These are phyloP conservation scores for Ilyonectria sp. DNA, from an alignment of 2,329 filamentous ascomycete genomes.

Conservation along the genomic window DNA sequence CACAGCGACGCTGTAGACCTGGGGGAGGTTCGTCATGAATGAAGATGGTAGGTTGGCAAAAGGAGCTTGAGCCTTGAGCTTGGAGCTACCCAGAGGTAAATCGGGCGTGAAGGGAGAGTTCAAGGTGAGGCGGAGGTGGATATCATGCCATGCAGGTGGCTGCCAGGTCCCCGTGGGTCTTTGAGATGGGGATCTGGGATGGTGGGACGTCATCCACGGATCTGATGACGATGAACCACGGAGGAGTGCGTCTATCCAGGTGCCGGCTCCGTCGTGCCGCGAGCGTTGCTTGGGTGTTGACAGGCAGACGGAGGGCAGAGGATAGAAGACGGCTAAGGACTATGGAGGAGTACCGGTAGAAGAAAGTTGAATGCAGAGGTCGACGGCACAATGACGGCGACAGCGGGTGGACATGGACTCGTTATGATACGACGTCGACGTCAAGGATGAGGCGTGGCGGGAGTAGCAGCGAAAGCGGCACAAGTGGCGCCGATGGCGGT, in stretches of 20 bases:
- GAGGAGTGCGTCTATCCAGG: constrained; percentile 35
- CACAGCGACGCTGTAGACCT: constrained; percentile 49
- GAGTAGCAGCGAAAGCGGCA: constrained; percentile 23
- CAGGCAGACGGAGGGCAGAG: not conserved
- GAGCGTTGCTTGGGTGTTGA: not conserved
- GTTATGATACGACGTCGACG: constrained; percentile 45
- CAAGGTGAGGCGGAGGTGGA: constrained; percentile 38
- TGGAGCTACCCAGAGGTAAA: constrained; percentile 21
- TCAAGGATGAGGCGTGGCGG: constrained; percentile 17
- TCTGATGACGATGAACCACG: constrained; percentile 39
- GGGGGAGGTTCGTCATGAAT: constrained; percentile 42
- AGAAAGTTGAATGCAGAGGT: not conserved
- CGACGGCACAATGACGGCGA: constrained; percentile 4
- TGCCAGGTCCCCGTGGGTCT: constrained; percentile 43
- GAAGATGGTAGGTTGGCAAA: constrained; percentile 10
- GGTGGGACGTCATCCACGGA: constrained; percentile 47
- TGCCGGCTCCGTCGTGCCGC: constrained; percentile 26
- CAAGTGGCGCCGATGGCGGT: constrained; percentile 46
- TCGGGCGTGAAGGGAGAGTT: constrained; percentile 15
- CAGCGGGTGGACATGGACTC: constrained; percentile 24
- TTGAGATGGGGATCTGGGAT: constrained; percentile 46
- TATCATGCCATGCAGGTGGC: constrained; percentile 44
- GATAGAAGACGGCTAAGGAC: not conserved
- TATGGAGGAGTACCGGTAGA: not conserved
- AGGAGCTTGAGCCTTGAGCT: constrained; percentile 25